Base-by-base conservation (phyloP, 352 stramenopile species). In the Pythium myriotylum region DNA sequence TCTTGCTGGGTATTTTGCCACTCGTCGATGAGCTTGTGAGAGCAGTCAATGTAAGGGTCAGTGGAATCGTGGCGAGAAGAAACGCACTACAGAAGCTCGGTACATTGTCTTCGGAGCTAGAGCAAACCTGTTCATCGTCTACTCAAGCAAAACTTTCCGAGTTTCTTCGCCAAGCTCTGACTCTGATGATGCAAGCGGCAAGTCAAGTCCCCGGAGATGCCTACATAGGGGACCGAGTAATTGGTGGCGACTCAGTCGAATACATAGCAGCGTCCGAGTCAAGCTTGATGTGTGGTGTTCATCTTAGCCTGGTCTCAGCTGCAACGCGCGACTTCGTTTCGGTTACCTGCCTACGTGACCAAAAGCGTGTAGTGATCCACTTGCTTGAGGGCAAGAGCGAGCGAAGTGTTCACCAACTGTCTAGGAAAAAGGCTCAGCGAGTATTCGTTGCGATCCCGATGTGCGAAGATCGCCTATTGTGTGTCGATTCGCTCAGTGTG, bases 401-500 rank as follows among this genome's bases (percentile, higher is more conserved):
- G 10, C 65, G 35, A 14, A 14, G 56, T 0, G 45, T 89, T 24
- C 65, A 66, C 7, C 24, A 59, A 8, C 63, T 68, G 37, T 74
- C 69, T 6, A 7, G 22, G 8, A 62, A 62, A 13, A 62, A 62
- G 55, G 61, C 50, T 1, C 62, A 75, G 10, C 70, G 81, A 9
- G 63, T 84, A 4, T 79, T 77, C 45, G 10, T 82, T 3, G 66
- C 67, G 0, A 14, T 77, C 0, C 72, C 77, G 0, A 79, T 94
- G 65, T 69, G 76, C 5, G 77, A 88, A 32, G 67, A 85, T 19
- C 73, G 72, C 13, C 49, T 94, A 2, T 26, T 92, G 10, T 87
- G 79, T 56, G 68, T 69, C 8, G 81, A 92, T 45, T 92, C 79
- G 48, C 68, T 91, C 26, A 74, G 74, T 0, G 3, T 46, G 5